Evolutionary conservation across 2,329 filamentous ascomycete genomes (phyloP), one percentile per base, ranked within the genome.

Genomic region (Lasiodiplodia gonubiensis): DNA sequence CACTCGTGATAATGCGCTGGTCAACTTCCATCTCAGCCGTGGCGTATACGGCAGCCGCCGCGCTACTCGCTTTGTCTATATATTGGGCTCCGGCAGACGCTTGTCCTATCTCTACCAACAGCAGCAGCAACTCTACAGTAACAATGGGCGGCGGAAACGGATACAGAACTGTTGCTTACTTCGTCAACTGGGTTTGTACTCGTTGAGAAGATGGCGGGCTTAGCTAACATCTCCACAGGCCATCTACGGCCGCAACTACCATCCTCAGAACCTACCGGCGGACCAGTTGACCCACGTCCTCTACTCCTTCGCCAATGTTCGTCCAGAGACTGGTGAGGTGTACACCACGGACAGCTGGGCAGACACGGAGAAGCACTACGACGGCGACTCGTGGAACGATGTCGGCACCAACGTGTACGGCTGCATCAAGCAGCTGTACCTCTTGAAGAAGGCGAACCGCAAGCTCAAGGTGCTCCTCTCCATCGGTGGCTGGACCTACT

Each of bases 231-330:
- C 48, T 30, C 23, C 14, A 8, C 52, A 84, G 92, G 92, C 92
- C 70, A 94, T 97, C 72, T 97, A 97, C 78, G 92, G 84, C 51
- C 89, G 94, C 66, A 90, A 94, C 74, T 91, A 95, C 77, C 86
- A 89, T n/a, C 93, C 94, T 0, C 91, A 96, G 75, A 88, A 97
- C 75, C 86, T 98, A 5, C 92, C 92, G 0, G 88, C 86, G 3
- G 86, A 93, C 66, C 90, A 92, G 67, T 86, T 97, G 49, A 98
- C 94, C 0, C 94, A 98, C 75, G 81, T 98, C 6, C 87, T 97
- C 16, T 97, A 97, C 74, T 86, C 94, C 14, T 98, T 98, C 80
- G 94, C 92, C 75, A 96, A 97, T 76, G 87, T 97, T 68, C 86
- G 88, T 4, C 85, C 89, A 1, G 92, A 94, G 2, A 88, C 86